These are phyloP conservation scores for Parachlorella kessleri DNA, from an alignment of 139 green algal genomes.

Conservation along the genomic window DNA sequence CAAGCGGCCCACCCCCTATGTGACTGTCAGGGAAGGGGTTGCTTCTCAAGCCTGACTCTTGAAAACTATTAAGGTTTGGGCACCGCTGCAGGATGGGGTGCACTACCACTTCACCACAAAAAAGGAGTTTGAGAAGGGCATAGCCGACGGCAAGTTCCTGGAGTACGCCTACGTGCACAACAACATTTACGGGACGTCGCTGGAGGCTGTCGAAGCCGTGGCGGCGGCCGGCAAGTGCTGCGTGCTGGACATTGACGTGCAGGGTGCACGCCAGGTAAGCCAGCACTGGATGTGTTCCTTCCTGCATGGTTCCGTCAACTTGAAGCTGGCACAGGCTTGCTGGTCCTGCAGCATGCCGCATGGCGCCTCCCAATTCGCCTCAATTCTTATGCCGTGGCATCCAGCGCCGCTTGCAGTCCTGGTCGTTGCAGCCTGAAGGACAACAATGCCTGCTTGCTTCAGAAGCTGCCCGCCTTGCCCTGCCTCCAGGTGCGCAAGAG, in stretches of 20 bases:
- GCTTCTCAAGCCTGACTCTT: not conserved
- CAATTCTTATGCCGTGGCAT: too few relatives aligned
- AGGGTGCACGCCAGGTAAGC: conserved; percentile 61
- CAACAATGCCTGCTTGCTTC: too few relatives aligned
- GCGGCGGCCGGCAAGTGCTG: conserved; percentile 60
- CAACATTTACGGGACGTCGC: conserved; percentile 86
- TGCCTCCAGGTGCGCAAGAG: conserved; percentile 41
- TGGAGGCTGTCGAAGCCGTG: conserved; percentile 66
- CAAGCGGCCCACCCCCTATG: not conserved
- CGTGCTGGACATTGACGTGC: conserved; percentile 89
- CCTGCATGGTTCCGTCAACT: too few relatives aligned
- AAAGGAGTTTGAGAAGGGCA: conserved; percentile 72
- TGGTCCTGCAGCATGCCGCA: too few relatives aligned
- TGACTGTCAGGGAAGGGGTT: too few relatives aligned
- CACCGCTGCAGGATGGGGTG: conserved; percentile 60
- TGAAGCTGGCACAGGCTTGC: too few relatives aligned
- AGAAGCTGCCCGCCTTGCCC: too few relatives aligned
- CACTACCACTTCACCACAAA: conserved; percentile 84
- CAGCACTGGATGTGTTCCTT: too few relatives aligned
- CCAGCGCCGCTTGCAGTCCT: too few relatives aligned
- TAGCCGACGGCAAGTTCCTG: conserved; percentile 75
- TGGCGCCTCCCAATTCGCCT: too few relatives aligned
- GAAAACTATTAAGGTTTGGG: not conserved
- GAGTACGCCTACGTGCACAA: conserved; percentile 87
- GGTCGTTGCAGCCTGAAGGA: too few relatives aligned